phyloP scores from a whole-genome alignment of 106 monocot genomes.

The Allium sativum region DNA sequence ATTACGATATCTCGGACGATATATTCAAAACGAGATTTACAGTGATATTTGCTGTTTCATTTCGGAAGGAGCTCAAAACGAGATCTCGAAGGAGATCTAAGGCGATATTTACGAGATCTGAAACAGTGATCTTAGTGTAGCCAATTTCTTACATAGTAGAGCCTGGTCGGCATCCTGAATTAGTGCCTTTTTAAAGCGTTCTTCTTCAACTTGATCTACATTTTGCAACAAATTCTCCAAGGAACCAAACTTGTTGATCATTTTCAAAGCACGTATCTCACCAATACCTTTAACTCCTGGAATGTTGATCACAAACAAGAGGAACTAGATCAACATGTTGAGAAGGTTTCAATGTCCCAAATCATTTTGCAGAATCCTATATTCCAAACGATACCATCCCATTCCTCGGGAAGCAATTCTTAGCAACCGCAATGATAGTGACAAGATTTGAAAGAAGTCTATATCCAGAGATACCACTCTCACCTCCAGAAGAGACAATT shows the following conservation, averaged over 20 bases:
- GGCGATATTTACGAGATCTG: no score
- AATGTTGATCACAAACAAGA: slow-evolving; percentile 57
- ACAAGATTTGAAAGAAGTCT: slow-evolving; percentile 95
- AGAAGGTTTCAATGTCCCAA: slow-evolving; percentile 57
- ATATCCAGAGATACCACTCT: slow-evolving; percentile 95
- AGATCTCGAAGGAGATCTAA: no score
- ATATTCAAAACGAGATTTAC: no score
- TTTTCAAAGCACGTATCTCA: slow-evolving; percentile 53
- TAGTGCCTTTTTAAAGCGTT: slow-evolving; percentile 64
- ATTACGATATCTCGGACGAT: no score
- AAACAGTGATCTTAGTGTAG: no score
- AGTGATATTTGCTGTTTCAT: no score
- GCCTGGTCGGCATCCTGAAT: slow-evolving; percentile 45
- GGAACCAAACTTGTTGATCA: slow-evolving; percentile 79
- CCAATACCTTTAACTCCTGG: slow-evolving; percentile 88
- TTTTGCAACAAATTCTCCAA: slow-evolving; percentile 74
- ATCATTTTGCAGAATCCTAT: slow-evolving; percentile 82
- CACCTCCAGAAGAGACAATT: slow-evolving; percentile 82
- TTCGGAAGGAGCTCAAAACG: no score
- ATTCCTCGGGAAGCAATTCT: slow-evolving; percentile 68
- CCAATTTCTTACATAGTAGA: slow-evolving; percentile 74
- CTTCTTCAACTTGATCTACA: slow-evolving; percentile 83
- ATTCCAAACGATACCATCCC: slow-evolving; percentile 95
- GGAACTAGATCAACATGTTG: slow-evolving; percentile 86
- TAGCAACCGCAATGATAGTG: slow-evolving; percentile 83